Conservation (phyloP, 495 filamentous ascomycete genomes). For the Xylaria scruposa region DNA sequence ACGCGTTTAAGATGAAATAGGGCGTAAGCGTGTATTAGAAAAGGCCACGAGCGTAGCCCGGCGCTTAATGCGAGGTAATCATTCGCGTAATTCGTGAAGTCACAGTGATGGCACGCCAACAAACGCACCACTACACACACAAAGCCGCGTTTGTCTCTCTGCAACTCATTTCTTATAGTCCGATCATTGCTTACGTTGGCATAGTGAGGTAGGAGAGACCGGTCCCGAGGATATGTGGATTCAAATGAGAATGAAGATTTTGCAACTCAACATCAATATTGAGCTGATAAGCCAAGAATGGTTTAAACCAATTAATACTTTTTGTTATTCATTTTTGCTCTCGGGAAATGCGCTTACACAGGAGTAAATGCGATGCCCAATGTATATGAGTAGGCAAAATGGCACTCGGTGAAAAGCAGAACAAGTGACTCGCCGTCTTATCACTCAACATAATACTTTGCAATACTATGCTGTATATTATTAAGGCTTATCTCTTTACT, state of each 20-base stretch:
- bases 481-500: background rate
- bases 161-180: background rate
- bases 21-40: background rate
- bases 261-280: background rate
- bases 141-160: background rate
- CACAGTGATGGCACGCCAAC: background rate
- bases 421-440: background rate
- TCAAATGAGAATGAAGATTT: background rate
- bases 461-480: background rate
- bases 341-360: background rate
- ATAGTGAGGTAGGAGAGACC: background rate
- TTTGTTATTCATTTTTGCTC: background rate
- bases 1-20: background rate
- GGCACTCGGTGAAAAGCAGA: background rate
- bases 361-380: background rate
- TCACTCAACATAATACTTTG: background rate
- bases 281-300: background rate
- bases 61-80: conserved; percentile 23
- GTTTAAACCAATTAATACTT: background rate
- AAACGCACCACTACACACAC: background rate
- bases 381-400: background rate
- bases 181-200: conserved; percentile 1
- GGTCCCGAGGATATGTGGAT: background rate
- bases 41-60: conserved; percentile 7
- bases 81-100: conserved; percentile 1